Evolutionary conservation across 805 yeast genomes (phyloP), one percentile per base, ranked within the genome.

Genomic region (Candida odintsovae): DNA sequence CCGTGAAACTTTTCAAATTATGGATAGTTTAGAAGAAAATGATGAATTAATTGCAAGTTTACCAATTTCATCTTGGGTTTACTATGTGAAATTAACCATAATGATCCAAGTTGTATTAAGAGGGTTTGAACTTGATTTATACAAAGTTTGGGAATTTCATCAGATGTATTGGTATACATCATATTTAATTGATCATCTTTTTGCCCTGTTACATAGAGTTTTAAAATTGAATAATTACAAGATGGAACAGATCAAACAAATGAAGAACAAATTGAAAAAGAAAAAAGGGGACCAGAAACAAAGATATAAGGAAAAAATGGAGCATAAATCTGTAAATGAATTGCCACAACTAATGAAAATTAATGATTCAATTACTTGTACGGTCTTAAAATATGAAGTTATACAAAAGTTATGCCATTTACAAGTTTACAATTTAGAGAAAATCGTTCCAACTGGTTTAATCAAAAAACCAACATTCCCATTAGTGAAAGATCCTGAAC

Each of bases 51-150:
- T 53, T 12, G 71, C 78, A 1, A 76, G 82, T 0, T 67, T 87
- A 58, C 88, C 92, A 2, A 62, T 87, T 26, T 75, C 92, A 9
- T 78, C 88, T 1, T 89, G 81, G 78, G 71, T 84, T 1, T 86
- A 78, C 59, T 73, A 69, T 52, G 72, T 76, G 51, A 92, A 92
- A 62, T 64, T 90, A 38, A 71, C 71, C 33, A 67, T 77, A 29
- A 92, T 92, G 96, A 55, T 78, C 15, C 84, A 86, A 58, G 78
- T 82, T n/a, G 76, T 79, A 1, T 63, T 88, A 26, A 75, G 80
- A 48, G 94, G 96, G 1, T 78, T 89, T 53, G 92, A 86, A 54
- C 71, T 86, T 36, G 86, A 86, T 21, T 63, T 89, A 13, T 87
- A 85, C 61, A 79, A 80, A 53, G 73, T 75, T 12, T 83, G 84